Evolutionary conservation across 306 rosid species (phyloP).

Genomic region (Senna siamea): DNA sequence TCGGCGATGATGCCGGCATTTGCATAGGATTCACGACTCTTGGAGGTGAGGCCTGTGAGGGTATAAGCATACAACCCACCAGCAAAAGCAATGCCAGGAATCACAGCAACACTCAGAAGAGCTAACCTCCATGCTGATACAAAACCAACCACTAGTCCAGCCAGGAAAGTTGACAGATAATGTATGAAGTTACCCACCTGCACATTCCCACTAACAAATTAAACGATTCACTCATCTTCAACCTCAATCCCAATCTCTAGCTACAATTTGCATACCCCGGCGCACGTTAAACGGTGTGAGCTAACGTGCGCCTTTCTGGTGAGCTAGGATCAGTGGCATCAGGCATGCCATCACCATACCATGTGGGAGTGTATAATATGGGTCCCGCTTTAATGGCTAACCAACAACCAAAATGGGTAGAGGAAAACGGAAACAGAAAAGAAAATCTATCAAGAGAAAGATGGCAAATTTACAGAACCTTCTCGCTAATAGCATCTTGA

Average conservation of each 20-base stretch:
- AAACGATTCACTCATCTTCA: neutral
- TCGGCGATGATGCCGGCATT: conserved; percentile 96
- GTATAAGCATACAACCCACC: conserved; percentile 98
- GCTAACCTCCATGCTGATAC: conserved; percentile 98
- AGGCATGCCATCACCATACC: no score
- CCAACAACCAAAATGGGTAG: no score
- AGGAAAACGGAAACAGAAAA: no score
- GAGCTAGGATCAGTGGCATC: no score
- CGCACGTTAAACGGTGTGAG: neutral
- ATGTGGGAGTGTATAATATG: no score
- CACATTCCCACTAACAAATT: neutral
- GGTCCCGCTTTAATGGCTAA: no score
- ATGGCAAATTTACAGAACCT: conserved; percentile 50
- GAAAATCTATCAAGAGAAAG: no score
- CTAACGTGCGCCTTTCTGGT: conserved; percentile 19
- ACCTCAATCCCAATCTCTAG: no score
- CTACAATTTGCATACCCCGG: no score
- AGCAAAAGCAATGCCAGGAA: conserved; percentile 97
- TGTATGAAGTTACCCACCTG: conserved; percentile 99
- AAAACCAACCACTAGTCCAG: conserved; percentile 97
- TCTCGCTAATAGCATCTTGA: conserved; percentile 98
- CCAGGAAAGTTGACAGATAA: conserved; percentile 94
- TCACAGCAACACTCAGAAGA: conserved; percentile 92
- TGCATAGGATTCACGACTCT: conserved; percentile 93
- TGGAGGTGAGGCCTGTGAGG: conserved; percentile 94